A percentile compares a stretch with the other conserved stretches of the same genome.
These are phyloP conservation scores for Eudorina sp. DNA, from an alignment of 139 green algal genomes.

Conservation along the genomic window DNA sequence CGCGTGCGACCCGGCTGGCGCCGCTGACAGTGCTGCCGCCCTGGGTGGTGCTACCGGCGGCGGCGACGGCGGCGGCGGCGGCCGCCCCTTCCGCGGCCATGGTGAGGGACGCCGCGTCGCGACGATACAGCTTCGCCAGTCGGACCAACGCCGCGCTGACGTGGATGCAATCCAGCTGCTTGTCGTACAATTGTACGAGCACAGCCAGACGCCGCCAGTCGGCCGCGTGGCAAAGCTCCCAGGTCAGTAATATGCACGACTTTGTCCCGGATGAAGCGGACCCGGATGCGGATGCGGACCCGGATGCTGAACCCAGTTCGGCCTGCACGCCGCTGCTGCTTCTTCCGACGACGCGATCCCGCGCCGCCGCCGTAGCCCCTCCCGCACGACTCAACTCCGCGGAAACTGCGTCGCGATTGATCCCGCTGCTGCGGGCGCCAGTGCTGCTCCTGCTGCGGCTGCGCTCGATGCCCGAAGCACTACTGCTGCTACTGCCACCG, in stretches of 20 bases:
- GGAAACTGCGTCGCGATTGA: background rate
- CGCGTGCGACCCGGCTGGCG: background rate
- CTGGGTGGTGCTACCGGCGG: background rate
- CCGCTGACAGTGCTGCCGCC: background rate
- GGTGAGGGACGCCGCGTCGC: background rate
- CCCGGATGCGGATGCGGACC: background rate
- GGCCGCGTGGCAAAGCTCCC: background rate
- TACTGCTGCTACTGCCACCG: background rate
- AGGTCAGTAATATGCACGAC: background rate
- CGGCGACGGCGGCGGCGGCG: background rate
- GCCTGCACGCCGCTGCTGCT: background rate
- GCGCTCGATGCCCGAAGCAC: background rate
- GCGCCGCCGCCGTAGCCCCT: background rate
- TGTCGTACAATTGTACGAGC: constrained; percentile 27
- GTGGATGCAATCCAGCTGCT: constrained; percentile 49
- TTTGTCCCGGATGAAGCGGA: background rate
- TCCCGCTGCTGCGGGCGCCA: background rate
- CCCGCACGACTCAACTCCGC: background rate
- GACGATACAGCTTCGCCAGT: constrained; percentile 45
- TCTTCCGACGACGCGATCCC: background rate
- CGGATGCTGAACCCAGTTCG: background rate
- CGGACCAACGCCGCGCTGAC: constrained; percentile 48
- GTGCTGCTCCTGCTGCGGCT: background rate
- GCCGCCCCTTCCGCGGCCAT: background rate
- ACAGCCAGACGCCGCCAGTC: constrained; percentile 17